These are phyloP conservation scores for Pythium phragmiticola DNA, from an alignment of 352 stramenopile genomes.

Conservation along the genomic window DNA sequence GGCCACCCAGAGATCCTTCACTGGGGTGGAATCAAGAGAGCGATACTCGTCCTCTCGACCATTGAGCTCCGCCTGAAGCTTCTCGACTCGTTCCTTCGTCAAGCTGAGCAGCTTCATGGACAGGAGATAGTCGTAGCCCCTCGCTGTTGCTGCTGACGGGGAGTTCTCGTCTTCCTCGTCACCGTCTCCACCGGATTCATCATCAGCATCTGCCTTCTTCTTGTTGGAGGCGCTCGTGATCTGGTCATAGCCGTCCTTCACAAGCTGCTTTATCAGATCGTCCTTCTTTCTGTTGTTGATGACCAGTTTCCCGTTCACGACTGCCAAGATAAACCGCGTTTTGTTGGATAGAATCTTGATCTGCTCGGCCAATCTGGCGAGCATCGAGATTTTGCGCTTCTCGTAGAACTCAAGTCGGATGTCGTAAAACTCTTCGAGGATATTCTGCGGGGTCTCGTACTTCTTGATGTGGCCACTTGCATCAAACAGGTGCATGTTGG, in stretches of 20 bases:
- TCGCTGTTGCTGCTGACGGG: slow-evolving; percentile 30
- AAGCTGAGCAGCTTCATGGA: slow-evolving; percentile 95
- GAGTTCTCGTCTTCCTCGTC: slow-evolving; percentile 44
- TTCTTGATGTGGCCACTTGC: slow-evolving; percentile 89
- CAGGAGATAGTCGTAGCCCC: slow-evolving; percentile 94
- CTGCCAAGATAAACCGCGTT: slow-evolving; percentile 93
- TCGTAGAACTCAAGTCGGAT: slow-evolving; percentile 92
- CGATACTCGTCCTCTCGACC: slow-evolving; percentile 85
- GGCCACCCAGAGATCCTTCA: slow-evolving; percentile 91
- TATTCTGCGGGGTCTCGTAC: slow-evolving; percentile 90
- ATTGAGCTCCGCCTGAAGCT: slow-evolving; percentile 85
- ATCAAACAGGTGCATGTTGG: slow-evolving; percentile 98
- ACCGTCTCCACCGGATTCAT: slow-evolving; percentile 43
- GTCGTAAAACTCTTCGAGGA: slow-evolving; percentile 94
- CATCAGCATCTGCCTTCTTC: slow-evolving; percentile 44
- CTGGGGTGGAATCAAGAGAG: slow-evolving; percentile 72
- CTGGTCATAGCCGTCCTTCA: slow-evolving; percentile 88
- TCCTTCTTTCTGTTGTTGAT: slow-evolving; percentile 94
- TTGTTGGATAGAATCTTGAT: slow-evolving; percentile 94
- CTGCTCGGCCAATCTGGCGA: slow-evolving; percentile 89
- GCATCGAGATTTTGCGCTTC: slow-evolving; percentile 88
- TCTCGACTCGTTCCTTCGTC: slow-evolving; percentile 92
- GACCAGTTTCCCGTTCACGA: slow-evolving; percentile 90
- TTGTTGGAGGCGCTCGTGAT: slow-evolving; percentile 36
- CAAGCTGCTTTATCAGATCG: slow-evolving; percentile 89